Percentiles rank a stretch among this genome's conserved stretches.
These are phyloP conservation scores for Clathrus columnatus DNA, from an alignment of 768 basidiomycete genomes.

Conservation along the genomic window DNA sequence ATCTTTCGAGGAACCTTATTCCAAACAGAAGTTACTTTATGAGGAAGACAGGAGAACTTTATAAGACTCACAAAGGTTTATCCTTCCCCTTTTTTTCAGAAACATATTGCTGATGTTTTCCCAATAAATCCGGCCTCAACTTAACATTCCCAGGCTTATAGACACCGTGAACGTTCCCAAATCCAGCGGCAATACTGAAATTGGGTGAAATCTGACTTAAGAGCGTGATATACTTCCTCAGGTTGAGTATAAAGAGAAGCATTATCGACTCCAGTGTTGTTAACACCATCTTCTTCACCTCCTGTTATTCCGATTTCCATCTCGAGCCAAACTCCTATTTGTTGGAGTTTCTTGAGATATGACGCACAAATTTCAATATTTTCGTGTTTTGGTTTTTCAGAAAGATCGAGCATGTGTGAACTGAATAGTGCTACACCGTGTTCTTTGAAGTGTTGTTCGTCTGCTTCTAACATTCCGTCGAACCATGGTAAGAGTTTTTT, in stretches of 20 bases:
- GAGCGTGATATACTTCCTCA: conserved; percentile 88
- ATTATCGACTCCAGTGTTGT: conserved; percentile 96
- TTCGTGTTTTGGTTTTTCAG: conserved; percentile 84
- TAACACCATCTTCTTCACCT: conserved; percentile 98
- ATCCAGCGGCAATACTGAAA: conserved; percentile 97
- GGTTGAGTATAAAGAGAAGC: conserved; percentile 93
- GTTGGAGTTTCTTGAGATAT: conserved; percentile 94
- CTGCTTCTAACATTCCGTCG: conserved; percentile 96
- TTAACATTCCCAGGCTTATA: conserved; percentile 99
- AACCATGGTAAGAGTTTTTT: conserved; percentile 98
- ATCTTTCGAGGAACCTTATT: conserved; percentile 92
- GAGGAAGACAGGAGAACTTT: conserved; percentile 55
- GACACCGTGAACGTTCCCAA: conserved; percentile 98
- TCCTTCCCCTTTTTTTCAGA: conserved; percentile 53
- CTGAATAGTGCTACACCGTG: conserved; percentile 86
- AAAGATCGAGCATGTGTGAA: conserved; percentile 98
- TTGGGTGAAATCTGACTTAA: conserved; percentile 62
- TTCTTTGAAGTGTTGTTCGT: conserved; percentile 86
- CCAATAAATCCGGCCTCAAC: conserved; percentile 83
- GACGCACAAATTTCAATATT: conserved; percentile 91
- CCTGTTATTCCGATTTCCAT: conserved; percentile 99
- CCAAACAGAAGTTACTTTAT: conserved; percentile 99
- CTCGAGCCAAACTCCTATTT: conserved; percentile 92
- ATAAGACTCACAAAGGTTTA: conserved; percentile 71
- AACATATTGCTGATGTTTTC: conserved; percentile 80